Evolutionary conservation across 306 rosid species (phyloP).

Genomic region (Pyrus betulifolia): DNA sequence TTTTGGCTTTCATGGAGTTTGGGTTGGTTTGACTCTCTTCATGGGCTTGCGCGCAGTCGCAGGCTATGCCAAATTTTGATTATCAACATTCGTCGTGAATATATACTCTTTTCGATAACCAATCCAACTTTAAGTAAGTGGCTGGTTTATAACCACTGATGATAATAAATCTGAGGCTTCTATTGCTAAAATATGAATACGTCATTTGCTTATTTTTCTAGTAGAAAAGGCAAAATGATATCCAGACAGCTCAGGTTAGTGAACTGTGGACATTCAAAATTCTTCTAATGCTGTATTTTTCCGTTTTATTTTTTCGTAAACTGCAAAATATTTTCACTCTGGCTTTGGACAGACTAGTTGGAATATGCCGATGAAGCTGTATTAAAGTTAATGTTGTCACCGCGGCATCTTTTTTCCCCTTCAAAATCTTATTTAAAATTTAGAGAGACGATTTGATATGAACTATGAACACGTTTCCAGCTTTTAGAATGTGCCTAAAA

Average conservation of each 20-base stretch:
- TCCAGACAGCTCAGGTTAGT: conserved; percentile 42
- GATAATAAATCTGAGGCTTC: background rate
- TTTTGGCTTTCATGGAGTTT: conserved; percentile 73
- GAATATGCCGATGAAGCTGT: background rate
- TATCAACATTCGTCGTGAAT: background rate
- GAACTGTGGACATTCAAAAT: conserved; percentile 9
- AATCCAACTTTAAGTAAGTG: background rate
- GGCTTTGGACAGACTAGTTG: background rate
- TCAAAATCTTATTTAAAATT: background rate
- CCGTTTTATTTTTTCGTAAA: background rate
- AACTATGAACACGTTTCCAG: background rate
- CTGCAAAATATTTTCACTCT: background rate
- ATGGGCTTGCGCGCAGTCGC: conserved; percentile 75
- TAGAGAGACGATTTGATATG: background rate
- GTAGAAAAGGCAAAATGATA: background rate
- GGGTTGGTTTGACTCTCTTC: conserved; percentile 78
- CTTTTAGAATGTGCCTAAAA: background rate
- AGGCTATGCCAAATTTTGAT: conserved; percentile 26
- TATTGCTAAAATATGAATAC: background rate
- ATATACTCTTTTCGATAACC: background rate
- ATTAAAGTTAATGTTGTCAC: background rate
- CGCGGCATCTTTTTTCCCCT: background rate
- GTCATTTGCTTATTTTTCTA: background rate
- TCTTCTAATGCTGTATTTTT: background rate
- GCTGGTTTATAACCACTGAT: background rate